Evolutionary conservation across 148 eudicot genomes (phyloP), one percentile per base, ranked within the genome.

Genomic region (Vaccinium myrtillus): DNA sequence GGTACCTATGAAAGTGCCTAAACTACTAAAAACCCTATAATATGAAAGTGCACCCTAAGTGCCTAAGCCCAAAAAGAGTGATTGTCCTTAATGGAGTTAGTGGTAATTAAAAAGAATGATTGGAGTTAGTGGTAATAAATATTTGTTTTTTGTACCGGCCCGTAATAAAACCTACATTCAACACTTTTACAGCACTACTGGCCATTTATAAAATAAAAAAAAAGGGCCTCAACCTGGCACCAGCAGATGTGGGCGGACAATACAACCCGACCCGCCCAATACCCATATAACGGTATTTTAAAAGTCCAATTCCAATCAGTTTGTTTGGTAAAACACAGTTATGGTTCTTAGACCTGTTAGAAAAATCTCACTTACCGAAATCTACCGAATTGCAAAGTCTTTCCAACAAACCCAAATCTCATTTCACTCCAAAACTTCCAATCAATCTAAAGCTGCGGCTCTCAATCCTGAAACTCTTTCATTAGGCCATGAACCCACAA

Each of bases 401-500:
- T 36, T 78, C 30, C 32, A 65, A n/a, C 79, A 54, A 36, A 53
- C 58, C 54, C 59, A 32, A n/a, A 73, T 12, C 55, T 48, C 78
- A 78, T 78, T 65, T 50, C 87, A 82, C 75, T 82, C 90, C 81
- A 85, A 81, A 77, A 49, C 76, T 81, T 84, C 63, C 67, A 77
- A 43, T 71, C 86, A 75, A 61, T 88, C 81, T 14, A 83, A 76
- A 75, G 83, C 84, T 51, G 74, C 82, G 69, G 87, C 90, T 25
- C 10, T 84, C 50, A 86, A 86, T 48, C 49, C 86, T 27, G 84
- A 86, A 55, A 75, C 46, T 19, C 9, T 25, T 1, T 13, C 10
- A 1, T 1, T 6, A 2, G 63, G 15, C 46, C 46, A 43, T 43
- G 46, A 43, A 76, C 65, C 86, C 5, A 5, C 53, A 14, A 25